These are phyloP conservation scores for Bocquillonia castaneifolia DNA, from an alignment of 441 rosid genomes.

Conservation along the genomic window DNA sequence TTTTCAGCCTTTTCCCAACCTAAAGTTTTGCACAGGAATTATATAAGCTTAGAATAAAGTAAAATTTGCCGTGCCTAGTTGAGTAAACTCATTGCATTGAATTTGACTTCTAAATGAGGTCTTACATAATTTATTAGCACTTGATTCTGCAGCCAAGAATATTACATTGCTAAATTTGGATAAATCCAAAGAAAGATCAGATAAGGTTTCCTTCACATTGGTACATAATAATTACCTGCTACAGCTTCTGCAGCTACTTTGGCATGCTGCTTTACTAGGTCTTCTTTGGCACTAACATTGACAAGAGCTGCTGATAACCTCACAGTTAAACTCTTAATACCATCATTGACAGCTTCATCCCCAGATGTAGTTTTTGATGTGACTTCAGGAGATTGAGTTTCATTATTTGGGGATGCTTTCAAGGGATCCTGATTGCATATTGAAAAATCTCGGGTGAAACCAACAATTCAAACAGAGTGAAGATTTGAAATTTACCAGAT, in stretches of 20 bases:
- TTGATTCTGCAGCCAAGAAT: not conserved
- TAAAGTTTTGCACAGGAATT: conserved; percentile 22
- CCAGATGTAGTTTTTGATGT: conserved; percentile 35
- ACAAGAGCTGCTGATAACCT: conserved; percentile 83
- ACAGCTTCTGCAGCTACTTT: conserved; percentile 98
- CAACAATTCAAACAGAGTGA: not conserved
- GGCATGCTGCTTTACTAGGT: conserved; percentile 80
- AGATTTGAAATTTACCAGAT: not conserved
- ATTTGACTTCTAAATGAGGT: not conserved
- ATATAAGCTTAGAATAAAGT: conserved; percentile 4
- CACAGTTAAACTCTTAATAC: conserved; percentile 46
- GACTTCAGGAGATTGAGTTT: conserved; percentile 47
- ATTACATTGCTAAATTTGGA: not conserved
- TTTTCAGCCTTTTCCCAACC: conserved; percentile 97
- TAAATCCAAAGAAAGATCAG: not conserved
- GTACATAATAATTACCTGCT: conserved; percentile 47
- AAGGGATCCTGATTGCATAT: conserved; percentile 46
- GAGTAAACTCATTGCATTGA: not conserved
- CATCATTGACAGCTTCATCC: conserved; percentile 38
- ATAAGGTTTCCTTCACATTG: not conserved
- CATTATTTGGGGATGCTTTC: conserved; percentile 47
- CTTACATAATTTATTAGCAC: not conserved
- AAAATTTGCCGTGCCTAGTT: not conserved
- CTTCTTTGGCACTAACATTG: conserved; percentile 83
- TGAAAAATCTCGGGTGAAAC: conserved; percentile 12